Evolutionary conservation across 2,329 filamentous ascomycete genomes (phyloP).

Genomic region (Diplocarpon rosae): DNA sequence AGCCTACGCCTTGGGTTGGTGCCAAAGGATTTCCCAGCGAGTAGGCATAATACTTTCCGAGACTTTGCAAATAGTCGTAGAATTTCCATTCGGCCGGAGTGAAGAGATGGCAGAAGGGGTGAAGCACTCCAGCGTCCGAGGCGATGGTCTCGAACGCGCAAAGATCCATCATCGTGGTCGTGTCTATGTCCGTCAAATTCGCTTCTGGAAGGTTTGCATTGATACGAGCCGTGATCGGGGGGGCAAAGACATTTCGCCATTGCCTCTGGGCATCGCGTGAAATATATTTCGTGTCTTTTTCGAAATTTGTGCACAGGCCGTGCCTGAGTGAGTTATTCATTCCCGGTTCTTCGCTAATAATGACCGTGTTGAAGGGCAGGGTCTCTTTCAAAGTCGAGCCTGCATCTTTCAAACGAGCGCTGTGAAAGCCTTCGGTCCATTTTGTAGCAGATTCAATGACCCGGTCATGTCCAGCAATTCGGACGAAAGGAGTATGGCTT

Average conservation of each 20-base stretch:
- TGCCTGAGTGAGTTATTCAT: constrained; percentile 79
- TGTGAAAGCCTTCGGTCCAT: constrained; percentile 65
- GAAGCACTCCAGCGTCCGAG: constrained; percentile 41
- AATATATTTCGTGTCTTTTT: constrained; percentile 42
- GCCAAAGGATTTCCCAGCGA: constrained; percentile 67
- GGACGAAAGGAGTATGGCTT: constrained; percentile 53
- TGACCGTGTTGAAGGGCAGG: constrained; percentile 45
- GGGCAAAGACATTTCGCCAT: constrained; percentile 55
- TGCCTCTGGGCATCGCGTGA: constrained; percentile 39
- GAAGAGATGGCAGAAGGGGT: constrained; percentile 69
- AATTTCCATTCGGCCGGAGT: constrained; percentile 58
- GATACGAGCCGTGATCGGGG: constrained; percentile 56
- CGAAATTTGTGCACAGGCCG: constrained; percentile 59
- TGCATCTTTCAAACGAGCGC: constrained; percentile 31
- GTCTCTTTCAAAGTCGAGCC: constrained; percentile 29
- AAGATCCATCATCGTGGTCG: constrained; percentile 72
- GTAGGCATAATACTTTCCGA: constrained; percentile 80
- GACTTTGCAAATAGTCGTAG: constrained; percentile 71
- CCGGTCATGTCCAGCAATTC: constrained; percentile 57
- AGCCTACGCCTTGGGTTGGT: constrained; percentile 78
- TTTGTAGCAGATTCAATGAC: constrained; percentile 65
- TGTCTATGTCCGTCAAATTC: constrained; percentile 50
- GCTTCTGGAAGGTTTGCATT: constrained; percentile 58
- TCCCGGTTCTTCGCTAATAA: constrained; percentile 54
- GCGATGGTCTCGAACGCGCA: constrained; percentile 80